A percentile compares a stretch with the other conserved stretches of the same genome.
Evolutionary conservation across 345 rosid species (phyloP).

Genomic region (Conringia planisiliqua): DNA sequence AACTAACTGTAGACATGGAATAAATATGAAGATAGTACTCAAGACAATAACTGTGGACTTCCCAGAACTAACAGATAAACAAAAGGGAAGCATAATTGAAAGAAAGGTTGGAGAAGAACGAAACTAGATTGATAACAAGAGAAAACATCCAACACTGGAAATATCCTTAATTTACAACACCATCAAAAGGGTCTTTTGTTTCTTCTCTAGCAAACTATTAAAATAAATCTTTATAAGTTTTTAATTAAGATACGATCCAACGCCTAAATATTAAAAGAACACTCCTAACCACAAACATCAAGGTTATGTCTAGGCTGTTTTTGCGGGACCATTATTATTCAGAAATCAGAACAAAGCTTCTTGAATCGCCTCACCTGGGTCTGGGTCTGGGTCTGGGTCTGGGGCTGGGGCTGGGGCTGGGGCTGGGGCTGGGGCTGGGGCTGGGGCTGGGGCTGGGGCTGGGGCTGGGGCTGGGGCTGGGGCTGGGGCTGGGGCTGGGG

Average conservation of each 20-base stretch:
- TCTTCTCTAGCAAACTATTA: not conserved
- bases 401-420: not conserved
- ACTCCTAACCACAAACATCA: slow-evolving; percentile 20
- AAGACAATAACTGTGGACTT: not conserved
- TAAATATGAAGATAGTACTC: not conserved
- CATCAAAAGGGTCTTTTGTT: slow-evolving; percentile 4
- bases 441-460: not conserved
- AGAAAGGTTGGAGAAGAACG: not conserved
- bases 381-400: not conserved
- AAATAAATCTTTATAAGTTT: not conserved
- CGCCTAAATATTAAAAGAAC: slow-evolving; percentile 2
- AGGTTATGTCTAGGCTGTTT: slow-evolving; percentile 21
- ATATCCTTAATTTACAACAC: slow-evolving; percentile 24
- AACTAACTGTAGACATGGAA: not conserved
- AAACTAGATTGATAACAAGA: not conserved
- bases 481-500: not conserved
- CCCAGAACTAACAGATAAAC: not conserved
- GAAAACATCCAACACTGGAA: not conserved
- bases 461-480: not conserved
- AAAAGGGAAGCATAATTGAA: not conserved
- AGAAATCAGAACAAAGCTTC: slow-evolving; percentile 21
- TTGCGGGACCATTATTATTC: not conserved
- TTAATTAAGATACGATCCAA: not conserved
- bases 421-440: not conserved
- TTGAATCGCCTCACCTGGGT: slow-evolving; percentile 30